phyloP scores from a whole-genome alignment of 306 rosid species.

The Comarum palustre region DNA sequence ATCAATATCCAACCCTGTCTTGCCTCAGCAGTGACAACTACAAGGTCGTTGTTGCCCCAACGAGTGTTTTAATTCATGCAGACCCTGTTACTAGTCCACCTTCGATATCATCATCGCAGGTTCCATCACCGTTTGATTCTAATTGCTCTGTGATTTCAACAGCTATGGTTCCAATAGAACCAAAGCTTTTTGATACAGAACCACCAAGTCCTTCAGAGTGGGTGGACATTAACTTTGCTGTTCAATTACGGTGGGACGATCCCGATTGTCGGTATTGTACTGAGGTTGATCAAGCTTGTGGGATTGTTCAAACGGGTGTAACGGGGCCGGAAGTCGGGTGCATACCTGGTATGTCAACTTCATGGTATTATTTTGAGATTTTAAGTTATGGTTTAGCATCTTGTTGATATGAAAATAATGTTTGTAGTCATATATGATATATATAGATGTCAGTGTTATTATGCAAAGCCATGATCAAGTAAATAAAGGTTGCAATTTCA shows the following conservation, averaged over 20 bases:
- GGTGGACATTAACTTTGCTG: background rate
- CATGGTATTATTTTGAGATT: background rate
- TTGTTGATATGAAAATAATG: background rate
- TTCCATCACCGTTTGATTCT: background rate
- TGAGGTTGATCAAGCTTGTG: background rate
- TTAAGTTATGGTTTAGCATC: background rate
- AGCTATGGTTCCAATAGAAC: constrained; percentile 28
- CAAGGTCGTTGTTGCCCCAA: constrained; percentile 6
- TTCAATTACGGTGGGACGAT: constrained; percentile 35
- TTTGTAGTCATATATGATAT: background rate
- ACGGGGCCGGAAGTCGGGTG: background rate
- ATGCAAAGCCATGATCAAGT: background rate
- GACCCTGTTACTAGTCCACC: background rate
- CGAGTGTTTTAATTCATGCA: background rate
- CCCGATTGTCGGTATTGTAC: constrained; percentile 37
- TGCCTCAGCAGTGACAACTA: constrained; percentile 31
- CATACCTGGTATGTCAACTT: background rate
- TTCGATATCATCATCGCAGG: background rate
- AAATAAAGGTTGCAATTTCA: background rate
- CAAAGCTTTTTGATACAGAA: background rate
- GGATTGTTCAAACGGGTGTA: background rate
- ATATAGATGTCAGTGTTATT: background rate
- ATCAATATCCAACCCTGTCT: background rate
- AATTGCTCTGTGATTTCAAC: constrained; percentile 31
- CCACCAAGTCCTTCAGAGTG: background rate